Evolutionary conservation across 108 stramenopile species (phyloP).

Genomic region (Hondaea fermentalgiana): DNA sequence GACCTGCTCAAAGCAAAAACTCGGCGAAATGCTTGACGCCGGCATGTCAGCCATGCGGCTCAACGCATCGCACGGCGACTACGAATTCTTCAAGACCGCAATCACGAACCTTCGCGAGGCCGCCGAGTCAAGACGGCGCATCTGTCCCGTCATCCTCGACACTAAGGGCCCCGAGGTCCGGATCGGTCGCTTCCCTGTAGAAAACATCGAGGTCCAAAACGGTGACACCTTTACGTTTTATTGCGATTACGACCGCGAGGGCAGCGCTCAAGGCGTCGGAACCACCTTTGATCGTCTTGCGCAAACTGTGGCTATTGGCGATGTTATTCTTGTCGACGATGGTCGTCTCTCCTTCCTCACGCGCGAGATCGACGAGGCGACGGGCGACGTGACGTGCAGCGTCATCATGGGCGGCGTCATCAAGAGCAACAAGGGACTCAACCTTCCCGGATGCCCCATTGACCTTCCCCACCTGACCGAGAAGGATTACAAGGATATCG

Average conservation of each 20-base stretch:
- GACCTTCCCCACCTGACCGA: constrained; percentile 84
- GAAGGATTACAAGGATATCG: constrained; percentile 69
- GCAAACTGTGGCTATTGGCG: constrained; percentile 74
- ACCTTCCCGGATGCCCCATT: constrained; percentile 91
- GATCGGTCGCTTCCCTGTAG: constrained; percentile 63
- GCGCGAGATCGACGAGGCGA: constrained; percentile 66
- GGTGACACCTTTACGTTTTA: constrained; percentile 46
- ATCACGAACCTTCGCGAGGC: constrained; percentile 40
- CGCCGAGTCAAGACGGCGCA: constrained; percentile 26
- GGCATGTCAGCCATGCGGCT: constrained; percentile 82
- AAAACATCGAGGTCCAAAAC: constrained; percentile 23
- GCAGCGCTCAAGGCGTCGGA: constrained; percentile 67
- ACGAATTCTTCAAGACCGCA: constrained; percentile 45
- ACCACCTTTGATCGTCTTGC: constrained; percentile 80
- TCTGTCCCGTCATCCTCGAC: constrained; percentile 74
- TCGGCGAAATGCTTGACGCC: constrained; percentile 47
- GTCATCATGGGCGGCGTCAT: constrained; percentile 70
- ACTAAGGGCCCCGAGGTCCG: constrained; percentile 90
- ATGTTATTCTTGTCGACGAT: constrained; percentile 87
- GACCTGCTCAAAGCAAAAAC: constrained; percentile 55
- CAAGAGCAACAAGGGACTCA: constrained; percentile 95
- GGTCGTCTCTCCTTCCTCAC: constrained; percentile 67
- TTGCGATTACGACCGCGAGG: constrained; percentile 67
- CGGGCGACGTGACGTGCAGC: constrained; percentile 37
- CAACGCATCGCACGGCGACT: constrained; percentile 71